These are phyloP conservation scores for Candida chilensis DNA, from an alignment of 805 yeast genomes.

Conservation along the genomic window DNA sequence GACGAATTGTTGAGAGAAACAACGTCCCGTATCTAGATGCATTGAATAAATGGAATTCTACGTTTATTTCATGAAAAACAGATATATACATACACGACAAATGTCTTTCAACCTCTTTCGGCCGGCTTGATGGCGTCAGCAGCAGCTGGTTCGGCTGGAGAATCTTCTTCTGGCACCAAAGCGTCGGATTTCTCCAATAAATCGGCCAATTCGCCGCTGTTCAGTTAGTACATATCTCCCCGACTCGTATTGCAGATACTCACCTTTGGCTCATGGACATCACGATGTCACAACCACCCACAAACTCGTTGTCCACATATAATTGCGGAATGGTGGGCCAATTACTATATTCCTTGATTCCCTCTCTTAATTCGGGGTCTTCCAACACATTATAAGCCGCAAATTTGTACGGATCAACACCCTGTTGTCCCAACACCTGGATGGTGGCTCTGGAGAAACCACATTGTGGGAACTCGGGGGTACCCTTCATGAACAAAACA, in stretches of 20 bases:
- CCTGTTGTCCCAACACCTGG: slow-evolving; percentile 88
- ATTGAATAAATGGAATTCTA: too few species aligned
- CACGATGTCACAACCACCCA: slow-evolving; percentile 96
- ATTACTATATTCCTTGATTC: slow-evolving; percentile 88
- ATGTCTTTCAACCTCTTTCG: too few species aligned
- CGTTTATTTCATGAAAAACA: too few species aligned
- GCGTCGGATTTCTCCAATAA: slow-evolving; percentile 72
- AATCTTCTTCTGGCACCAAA: slow-evolving; percentile 73
- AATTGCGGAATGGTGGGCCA: slow-evolving; percentile 99
- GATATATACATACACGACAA: too few species aligned
- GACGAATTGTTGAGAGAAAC: too few species aligned
- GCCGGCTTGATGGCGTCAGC: too few species aligned
- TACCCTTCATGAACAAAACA: slow-evolving; percentile 96
- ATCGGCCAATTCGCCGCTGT: slow-evolving; percentile 87
- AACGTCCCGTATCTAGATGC: too few species aligned
- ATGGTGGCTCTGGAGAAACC: slow-evolving; percentile 96
- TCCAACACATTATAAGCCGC: slow-evolving; percentile 96
- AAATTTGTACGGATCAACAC: slow-evolving; percentile 92
- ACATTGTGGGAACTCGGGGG: slow-evolving; percentile 96
- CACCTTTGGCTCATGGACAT: slow-evolving; percentile 84
- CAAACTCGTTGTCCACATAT: slow-evolving; percentile 81
- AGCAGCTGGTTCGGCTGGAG: too few species aligned
- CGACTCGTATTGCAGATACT: too few species aligned
- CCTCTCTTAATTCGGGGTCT: slow-evolving; percentile 88
- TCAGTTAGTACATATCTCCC: too few species aligned